Base-by-base conservation (phyloP, 768 basidiomycete genomes). In the Xerocomellus intermedius region DNA sequence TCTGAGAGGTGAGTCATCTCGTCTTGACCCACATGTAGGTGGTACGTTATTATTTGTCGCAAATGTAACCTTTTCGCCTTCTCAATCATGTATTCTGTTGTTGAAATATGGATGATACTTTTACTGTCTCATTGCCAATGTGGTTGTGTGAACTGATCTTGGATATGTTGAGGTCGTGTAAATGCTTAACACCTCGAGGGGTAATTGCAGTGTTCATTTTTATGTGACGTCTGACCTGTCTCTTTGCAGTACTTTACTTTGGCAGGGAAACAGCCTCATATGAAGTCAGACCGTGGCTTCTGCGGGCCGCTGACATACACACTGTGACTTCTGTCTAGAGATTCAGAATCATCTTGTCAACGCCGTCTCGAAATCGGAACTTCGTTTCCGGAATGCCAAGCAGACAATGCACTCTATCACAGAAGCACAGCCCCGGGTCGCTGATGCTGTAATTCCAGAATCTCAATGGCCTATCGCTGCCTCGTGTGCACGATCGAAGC, bases 401-500 rank as follows among this genome's bases (percentile, higher is more conserved):
- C 41, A n/a, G 17, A 28, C 37, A 16, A 35, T 46, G 8, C 35
- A 35, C 16, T 52, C 19, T 46, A 41, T 38, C 50, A 62, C 43
- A 52, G 38, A 26, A 17, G 26, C 48, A 63, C 39, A 56, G 59
- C 61, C 50, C 22, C 21, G 8, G 4, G 47, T 55, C 36, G 26
- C 21, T 46, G 16, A 19, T n/a, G 17, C 13, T 3, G 16, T n/a
- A 16, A 43, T 59, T 54, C 41, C 22, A 57, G 52, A 45, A 60
- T 54, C 42, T 26, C 12, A 13, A 42, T n/a, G 35, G 49, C 42
- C 50, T 44, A 50, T 52, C 42, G 28, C 42, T 50, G 26, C 64
- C 62, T 64, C 62, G 5, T 58, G 64, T 49, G 8, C 42, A 41
- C 24, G 43, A 55, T 52, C 52, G 56, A 56, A 56, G 54, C 14